Percentiles rank a stretch among this genome's conserved stretches.
Conservation (phyloP, 129 eudicot genomes). For the Flaveria linearis region DNA sequence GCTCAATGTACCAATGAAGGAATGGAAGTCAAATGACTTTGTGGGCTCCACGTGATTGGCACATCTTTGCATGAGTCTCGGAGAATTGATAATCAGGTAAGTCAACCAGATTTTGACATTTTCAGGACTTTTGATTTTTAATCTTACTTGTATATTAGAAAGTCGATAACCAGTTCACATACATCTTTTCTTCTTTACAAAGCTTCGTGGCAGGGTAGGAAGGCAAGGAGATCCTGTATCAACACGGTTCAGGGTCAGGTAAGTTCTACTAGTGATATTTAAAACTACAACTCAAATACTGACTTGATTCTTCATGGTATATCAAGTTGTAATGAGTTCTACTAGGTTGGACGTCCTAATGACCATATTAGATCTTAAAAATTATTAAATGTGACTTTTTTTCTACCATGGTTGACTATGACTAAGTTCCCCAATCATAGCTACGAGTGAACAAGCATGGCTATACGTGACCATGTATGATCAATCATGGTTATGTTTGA, state of each 20-base stretch:
- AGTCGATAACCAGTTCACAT: not conserved
- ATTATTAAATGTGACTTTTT: too few relatives aligned
- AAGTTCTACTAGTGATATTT: conserved; percentile 19
- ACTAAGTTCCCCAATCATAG: too few relatives aligned
- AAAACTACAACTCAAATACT: conserved; percentile 18
- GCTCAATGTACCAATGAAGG: conserved; percentile 84
- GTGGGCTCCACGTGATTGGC: conserved; percentile 98
- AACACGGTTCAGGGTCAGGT: conserved; percentile 98
- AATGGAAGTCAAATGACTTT: conserved; percentile 83
- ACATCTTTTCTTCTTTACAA: not conserved
- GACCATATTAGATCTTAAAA: too few relatives aligned
- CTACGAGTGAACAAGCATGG: too few relatives aligned
- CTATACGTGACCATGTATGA: too few relatives aligned
- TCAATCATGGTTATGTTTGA: too few relatives aligned
- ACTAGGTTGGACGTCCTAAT: too few relatives aligned
- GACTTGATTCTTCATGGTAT: conserved; percentile 6
- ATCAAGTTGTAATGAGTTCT: too few relatives aligned
- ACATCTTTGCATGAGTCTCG: conserved; percentile 97
- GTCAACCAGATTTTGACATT: not conserved
- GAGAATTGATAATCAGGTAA: conserved; percentile 92
- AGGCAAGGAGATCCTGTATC: conserved; percentile 99
- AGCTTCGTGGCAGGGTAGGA: conserved; percentile 99
- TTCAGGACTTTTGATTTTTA: conserved; percentile 15
- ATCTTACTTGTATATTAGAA: conserved; percentile 18
- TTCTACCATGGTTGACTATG: too few relatives aligned